Evolutionary conservation across 345 rosid species (phyloP).

Genomic region (Tarenaya hassleriana): DNA sequence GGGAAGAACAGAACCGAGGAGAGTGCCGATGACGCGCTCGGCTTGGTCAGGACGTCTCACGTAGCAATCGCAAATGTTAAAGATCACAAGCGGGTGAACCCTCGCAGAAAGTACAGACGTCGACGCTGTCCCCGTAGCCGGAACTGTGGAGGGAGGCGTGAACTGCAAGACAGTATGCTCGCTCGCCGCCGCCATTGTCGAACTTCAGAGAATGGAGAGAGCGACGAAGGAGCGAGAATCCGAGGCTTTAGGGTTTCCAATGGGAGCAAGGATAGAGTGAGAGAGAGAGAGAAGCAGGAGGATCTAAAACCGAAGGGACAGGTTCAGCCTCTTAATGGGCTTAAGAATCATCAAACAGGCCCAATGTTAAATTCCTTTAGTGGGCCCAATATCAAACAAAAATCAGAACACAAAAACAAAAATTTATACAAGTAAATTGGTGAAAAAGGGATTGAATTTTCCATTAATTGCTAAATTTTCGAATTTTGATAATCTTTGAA

Average conservation of each 20-base stretch:
- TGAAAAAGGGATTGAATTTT: too few species aligned
- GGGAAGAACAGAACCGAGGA: conserved; percentile 75
- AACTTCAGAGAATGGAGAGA: conserved; percentile 9
- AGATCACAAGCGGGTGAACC: conserved; percentile 84
- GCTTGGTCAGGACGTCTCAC: conserved; percentile 93
- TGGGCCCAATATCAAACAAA: too few species aligned
- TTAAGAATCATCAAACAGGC: too few species aligned
- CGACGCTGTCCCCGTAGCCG: conserved; percentile 6
- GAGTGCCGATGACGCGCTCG: conserved; percentile 92
- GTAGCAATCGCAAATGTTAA: conserved; percentile 90
- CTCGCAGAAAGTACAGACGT: conserved; percentile 42
- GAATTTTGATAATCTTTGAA: too few species aligned
- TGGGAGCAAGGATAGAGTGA: too few species aligned
- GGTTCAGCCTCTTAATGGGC: too few species aligned
- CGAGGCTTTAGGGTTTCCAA: conserved; percentile 30
- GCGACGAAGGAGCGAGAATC: conserved; percentile 17
- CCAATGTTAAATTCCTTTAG: too few species aligned
- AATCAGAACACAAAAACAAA: too few species aligned
- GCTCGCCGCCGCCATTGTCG: conserved; percentile 64
- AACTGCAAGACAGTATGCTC: conserved; percentile 72
- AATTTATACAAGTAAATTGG: too few species aligned
- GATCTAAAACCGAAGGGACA: not conserved
- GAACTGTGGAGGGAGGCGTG: conserved; percentile 27
- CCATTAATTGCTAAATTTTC: too few species aligned
- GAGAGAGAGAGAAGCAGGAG: not conserved